These are phyloP conservation scores for Akanthomyces lecanii DNA, from an alignment of 2,329 filamentous ascomycete species.

Conservation along the genomic window DNA sequence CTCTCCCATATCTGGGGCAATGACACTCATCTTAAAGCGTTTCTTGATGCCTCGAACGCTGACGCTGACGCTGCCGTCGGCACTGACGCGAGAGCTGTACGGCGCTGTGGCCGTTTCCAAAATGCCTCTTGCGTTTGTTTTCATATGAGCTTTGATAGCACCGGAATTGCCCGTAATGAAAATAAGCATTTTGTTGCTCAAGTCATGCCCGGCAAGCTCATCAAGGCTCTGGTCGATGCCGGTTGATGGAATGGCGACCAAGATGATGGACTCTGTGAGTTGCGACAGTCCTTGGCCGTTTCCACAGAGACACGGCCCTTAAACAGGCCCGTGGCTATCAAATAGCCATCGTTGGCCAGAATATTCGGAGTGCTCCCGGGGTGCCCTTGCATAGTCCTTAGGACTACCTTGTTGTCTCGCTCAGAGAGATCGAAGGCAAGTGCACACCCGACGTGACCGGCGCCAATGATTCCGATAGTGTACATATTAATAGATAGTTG, in stretches of 20 bases:
- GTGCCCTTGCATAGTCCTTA: conserved; percentile 13
- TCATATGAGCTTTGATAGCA: background rate
- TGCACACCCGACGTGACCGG: conserved; percentile 19
- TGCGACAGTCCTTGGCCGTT: background rate
- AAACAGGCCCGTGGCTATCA: background rate
- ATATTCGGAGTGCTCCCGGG: conserved; percentile 6
- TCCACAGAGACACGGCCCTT: background rate
- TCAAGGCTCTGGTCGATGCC: background rate
- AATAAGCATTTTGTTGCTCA: background rate
- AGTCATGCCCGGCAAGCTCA: background rate
- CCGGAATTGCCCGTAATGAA: conserved; percentile 7
- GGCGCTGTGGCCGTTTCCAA: conserved; percentile 17
- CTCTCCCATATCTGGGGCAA: background rate
- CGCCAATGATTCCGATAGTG: conserved; percentile 15
- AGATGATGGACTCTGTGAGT: background rate
- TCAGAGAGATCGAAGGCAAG: conserved; percentile 16
- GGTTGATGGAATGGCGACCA: conserved; percentile 8
- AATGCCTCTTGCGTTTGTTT: conserved; percentile 3
- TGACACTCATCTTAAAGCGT: conserved; percentile 1
- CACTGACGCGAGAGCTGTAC: conserved; percentile 18
- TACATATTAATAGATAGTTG: background rate
- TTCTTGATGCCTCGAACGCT: conserved; percentile 18
- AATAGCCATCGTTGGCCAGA: background rate
- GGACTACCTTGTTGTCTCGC: conserved; percentile 9
- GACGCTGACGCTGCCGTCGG: conserved; percentile 14